These are phyloP conservation scores for Globisporangium spinosum DNA, from an alignment of 352 stramenopile species.

Conservation along the genomic window DNA sequence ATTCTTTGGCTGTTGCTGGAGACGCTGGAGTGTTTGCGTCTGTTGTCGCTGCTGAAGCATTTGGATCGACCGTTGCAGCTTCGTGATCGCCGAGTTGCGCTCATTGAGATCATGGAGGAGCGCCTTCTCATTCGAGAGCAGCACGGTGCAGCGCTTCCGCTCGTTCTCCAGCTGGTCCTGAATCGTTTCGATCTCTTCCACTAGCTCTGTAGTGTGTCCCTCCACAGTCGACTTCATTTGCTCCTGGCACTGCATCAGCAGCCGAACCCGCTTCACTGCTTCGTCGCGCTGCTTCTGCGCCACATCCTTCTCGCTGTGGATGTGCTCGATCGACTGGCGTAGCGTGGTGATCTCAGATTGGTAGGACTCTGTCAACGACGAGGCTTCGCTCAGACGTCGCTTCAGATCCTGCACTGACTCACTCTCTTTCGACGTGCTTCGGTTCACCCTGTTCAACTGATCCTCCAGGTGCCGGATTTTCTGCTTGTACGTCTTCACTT, in stretches of 20 bases:
- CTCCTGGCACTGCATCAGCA: conserved; percentile 57
- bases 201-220: conserved; percentile 53
- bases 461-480: conserved; percentile 42
- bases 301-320: conserved; percentile 40
- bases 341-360: conserved; percentile 50
- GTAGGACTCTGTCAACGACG: conserved; percentile 51
- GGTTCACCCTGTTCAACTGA: conserved; percentile 30
- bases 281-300: conserved; percentile 54
- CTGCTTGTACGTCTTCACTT: conserved; percentile 65
- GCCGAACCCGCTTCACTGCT: conserved; percentile 47
- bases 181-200: conserved; percentile 66
- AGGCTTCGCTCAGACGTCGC: conserved; percentile 34
- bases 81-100: conserved; percentile 46
- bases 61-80: conserved; percentile 46
- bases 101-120: conserved; percentile 69
- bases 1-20: conserved; percentile 3
- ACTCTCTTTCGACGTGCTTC: conserved; percentile 16
- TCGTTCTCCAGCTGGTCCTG: conserved; percentile 66
- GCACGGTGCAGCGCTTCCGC: conserved; percentile 54
- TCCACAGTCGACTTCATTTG: conserved; percentile 64
- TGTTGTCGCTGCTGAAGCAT: conserved; percentile 30
- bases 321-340: conserved; percentile 31
- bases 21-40: background rate
- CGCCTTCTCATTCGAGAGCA: conserved; percentile 66
- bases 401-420: conserved; percentile 33